phyloP scores from a whole-genome alignment of 2,329 filamentous ascomycete genomes.

The Madurella fahalii region DNA sequence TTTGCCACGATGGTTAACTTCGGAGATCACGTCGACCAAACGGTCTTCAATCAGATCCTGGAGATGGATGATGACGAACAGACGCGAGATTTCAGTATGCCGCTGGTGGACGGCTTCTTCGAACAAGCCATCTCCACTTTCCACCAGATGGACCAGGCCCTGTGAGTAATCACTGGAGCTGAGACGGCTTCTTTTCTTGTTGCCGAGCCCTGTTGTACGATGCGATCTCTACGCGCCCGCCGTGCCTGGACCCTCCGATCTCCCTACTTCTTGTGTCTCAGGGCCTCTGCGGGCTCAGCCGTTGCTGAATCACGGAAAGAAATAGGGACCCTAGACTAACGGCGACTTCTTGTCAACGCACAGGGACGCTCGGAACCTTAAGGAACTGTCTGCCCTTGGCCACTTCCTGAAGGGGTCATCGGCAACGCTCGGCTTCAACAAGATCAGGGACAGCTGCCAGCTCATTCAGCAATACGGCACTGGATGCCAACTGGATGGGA shows the following conservation, averaged over 20 bases:
- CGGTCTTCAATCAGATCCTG: constrained; percentile 89
- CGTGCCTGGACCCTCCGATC: neutral
- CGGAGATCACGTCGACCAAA: constrained; percentile 70
- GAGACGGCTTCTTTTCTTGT: neutral
- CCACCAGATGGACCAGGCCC: constrained; percentile 69
- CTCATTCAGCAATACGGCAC: constrained; percentile 93
- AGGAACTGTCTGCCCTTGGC: constrained; percentile 74
- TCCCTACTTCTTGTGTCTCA: constrained; percentile 1
- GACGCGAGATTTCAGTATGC: constrained; percentile 80
- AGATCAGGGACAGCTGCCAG: constrained; percentile 90
- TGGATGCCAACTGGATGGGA: constrained; percentile 73
- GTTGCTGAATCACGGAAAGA: neutral
- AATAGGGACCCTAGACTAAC: constrained; percentile 5
- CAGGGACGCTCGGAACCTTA: constrained; percentile 65
- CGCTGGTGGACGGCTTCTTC: constrained; percentile 90
- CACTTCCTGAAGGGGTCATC: constrained; percentile 98
- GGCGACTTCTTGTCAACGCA: constrained; percentile 1
- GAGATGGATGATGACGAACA: constrained; percentile 95
- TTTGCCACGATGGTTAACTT: constrained; percentile 55
- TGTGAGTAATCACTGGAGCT: constrained; percentile 60
- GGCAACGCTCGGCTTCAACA: constrained; percentile 83
- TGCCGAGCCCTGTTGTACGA: neutral
- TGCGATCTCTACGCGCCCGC: neutral
- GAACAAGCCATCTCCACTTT: constrained; percentile 87
- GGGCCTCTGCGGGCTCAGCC: neutral